These are phyloP conservation scores for Cystofilobasidium capitatum DNA, from an alignment of 768 basidiomycete genomes.

Conservation along the genomic window DNA sequence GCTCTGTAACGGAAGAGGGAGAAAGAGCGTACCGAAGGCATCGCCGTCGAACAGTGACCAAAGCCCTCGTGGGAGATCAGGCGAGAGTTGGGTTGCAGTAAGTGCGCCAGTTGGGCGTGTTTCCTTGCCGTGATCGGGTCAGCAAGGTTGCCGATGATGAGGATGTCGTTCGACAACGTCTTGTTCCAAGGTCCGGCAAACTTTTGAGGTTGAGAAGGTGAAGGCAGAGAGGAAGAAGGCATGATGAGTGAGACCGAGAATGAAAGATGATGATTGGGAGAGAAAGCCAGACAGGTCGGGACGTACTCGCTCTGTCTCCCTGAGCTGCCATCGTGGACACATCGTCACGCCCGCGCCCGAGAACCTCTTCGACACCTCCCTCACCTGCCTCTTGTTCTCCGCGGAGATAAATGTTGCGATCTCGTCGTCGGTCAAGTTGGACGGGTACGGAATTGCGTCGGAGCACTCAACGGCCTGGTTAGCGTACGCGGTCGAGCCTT, in stretches of 20 bases:
- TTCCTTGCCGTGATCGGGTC: slow-evolving; percentile 18
- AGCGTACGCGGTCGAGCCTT: slow-evolving; percentile 12
- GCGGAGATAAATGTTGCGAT: slow-evolving; percentile 3
- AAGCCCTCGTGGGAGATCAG: slow-evolving; percentile 23
- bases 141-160: slow-evolving; percentile 23
- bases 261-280: no score
- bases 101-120: slow-evolving; percentile 10
- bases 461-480: slow-evolving; percentile 18
- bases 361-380: slow-evolving; percentile 6
- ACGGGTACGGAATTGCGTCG: slow-evolving; percentile 9
- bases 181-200: slow-evolving; percentile 10
- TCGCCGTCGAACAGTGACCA: slow-evolving; percentile 19
- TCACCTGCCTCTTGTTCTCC: slow-evolving; percentile 1
- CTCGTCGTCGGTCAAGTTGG: background rate
- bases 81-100: slow-evolving; percentile 9
- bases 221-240: background rate
- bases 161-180: slow-evolving; percentile 9
- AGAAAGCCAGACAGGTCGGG: no score
- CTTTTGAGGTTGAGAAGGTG: background rate
- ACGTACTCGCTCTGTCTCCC: slow-evolving; percentile 16
- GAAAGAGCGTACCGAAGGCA: slow-evolving; percentile 3
- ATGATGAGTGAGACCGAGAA: no score
- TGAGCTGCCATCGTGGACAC: slow-evolving; percentile 16
- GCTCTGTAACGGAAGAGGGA: no score
- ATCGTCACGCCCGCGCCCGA: background rate